These are phyloP conservation scores for Leccinum incarnatum DNA, from an alignment of 768 basidiomycete genomes.

Conservation along the genomic window DNA sequence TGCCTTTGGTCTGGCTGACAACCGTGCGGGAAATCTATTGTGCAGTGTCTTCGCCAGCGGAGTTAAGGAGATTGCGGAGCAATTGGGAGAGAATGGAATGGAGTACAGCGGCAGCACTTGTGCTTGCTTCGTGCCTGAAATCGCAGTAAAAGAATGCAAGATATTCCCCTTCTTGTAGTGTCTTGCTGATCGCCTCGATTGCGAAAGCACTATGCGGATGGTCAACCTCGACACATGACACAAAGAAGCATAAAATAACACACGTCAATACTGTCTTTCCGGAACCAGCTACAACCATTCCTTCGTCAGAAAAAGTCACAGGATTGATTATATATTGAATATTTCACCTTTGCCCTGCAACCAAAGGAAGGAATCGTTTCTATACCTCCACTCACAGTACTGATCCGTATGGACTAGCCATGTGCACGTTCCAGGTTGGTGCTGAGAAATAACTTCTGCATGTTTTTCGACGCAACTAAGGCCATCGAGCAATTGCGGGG, in stretches of 20 bases:
- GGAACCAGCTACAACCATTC: constrained; percentile 9
- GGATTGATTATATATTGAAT: neutral
- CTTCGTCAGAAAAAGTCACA: neutral
- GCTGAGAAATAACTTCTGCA: neutral
- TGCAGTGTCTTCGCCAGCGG: neutral
- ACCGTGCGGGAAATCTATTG: neutral
- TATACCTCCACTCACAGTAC: neutral
- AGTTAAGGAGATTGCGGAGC: neutral
- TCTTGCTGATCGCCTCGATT: neutral
- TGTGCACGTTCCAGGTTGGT: constrained; percentile 5
- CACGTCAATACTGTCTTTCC: constrained; percentile 19
- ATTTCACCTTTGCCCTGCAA: constrained; percentile 5
- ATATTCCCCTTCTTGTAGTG: neutral
- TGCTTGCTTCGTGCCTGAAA: constrained; percentile 4
- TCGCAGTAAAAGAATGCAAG: constrained; percentile 21
- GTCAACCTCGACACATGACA: neutral
- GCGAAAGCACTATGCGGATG: neutral
- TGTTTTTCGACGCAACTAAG: neutral
- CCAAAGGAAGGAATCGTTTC: constrained; percentile 4
- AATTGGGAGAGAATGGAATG: constrained; percentile 16
- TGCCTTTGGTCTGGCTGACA: neutral
- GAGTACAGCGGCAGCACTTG: neutral
- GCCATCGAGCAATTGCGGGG: neutral
- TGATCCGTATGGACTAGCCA: constrained; percentile 1
- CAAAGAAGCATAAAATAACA: neutral